These are phyloP conservation scores for Cladophialophora immunda DNA, from an alignment of 2,329 filamentous ascomycete genomes.

Conservation along the genomic window DNA sequence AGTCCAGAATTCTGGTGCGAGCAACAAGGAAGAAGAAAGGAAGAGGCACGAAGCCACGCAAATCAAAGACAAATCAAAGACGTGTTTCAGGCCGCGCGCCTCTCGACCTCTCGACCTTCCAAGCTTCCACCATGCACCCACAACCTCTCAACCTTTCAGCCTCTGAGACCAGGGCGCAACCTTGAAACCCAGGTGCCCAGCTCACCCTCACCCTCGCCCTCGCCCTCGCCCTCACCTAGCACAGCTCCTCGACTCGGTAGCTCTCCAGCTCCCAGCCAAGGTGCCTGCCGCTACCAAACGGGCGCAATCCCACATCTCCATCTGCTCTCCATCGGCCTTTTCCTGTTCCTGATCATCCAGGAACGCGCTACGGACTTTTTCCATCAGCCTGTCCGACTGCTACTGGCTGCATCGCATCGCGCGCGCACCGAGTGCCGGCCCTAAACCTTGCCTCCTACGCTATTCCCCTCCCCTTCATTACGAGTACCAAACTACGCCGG, in stretches of 20 bases:
- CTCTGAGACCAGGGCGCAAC: not conserved
- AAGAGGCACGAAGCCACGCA: not conserved
- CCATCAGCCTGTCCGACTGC: not conserved
- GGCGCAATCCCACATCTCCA: constrained; percentile 1
- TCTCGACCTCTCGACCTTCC: not conserved
- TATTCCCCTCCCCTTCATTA: not conserved
- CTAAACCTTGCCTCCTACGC: not conserved
- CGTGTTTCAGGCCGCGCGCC: not conserved
- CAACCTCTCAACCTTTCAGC: not conserved
- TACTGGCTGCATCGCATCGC: not conserved
- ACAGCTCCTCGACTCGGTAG: not conserved
- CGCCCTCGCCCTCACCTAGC: not conserved
- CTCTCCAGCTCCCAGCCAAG: not conserved
- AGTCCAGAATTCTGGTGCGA: not conserved
- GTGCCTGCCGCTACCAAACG: constrained; percentile 1
- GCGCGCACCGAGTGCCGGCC: constrained; percentile 12
- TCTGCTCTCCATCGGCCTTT: constrained; percentile 17
- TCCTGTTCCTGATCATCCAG: constrained; percentile 24
- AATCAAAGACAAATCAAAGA: not conserved
- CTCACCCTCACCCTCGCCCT: not conserved
- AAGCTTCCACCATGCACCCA: not conserved
- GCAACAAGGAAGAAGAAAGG: not conserved
- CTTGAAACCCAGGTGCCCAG: constrained; percentile 1
- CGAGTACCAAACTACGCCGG: not conserved
- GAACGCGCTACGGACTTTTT: constrained; percentile 23